Conservation (phyloP, 108 stramenopile genomes). For the Cyclotella choctawhatcheeana region DNA sequence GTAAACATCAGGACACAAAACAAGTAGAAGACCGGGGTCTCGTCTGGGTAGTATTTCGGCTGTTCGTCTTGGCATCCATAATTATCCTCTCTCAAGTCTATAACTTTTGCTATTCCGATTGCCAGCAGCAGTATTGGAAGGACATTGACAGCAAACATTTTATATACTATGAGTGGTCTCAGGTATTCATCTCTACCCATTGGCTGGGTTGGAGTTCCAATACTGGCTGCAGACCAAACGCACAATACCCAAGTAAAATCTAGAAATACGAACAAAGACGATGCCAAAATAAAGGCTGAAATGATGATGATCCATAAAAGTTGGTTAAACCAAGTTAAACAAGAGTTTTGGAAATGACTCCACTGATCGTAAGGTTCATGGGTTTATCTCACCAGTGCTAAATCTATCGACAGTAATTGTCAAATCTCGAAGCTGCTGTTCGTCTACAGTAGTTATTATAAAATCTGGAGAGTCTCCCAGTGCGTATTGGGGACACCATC, state of each 20-base stretch:
- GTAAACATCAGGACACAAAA: constrained; percentile 34
- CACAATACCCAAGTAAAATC: constrained; percentile 26
- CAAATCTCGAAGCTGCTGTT: background rate
- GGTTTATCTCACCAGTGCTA: no score
- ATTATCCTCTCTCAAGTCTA: constrained; percentile 16
- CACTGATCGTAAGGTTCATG: no score
- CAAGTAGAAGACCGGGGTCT: constrained; percentile 8
- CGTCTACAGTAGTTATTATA: constrained; percentile 3
- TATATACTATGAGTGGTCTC: constrained; percentile 26
- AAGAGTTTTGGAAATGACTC: no score
- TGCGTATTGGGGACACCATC: constrained; percentile 37
- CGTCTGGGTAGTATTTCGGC: constrained; percentile 8
- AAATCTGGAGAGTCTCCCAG: background rate
- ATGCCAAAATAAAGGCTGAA: background rate
- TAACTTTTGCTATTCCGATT: constrained; percentile 6
- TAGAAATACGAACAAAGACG: constrained; percentile 2
- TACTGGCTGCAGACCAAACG: constrained; percentile 27
- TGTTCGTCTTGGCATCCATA: constrained; percentile 35
- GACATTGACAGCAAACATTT: constrained; percentile 28
- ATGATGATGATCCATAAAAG: no score
- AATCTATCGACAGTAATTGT: constrained; percentile 1
- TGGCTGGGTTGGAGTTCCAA: constrained; percentile 36
- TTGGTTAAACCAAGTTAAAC: no score
- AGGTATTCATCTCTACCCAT: constrained; percentile 33
- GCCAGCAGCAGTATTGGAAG: constrained; percentile 20